phyloP scores from a whole-genome alignment of 1,284 basidiomycete genomes.

The Irpex lacteus region DNA sequence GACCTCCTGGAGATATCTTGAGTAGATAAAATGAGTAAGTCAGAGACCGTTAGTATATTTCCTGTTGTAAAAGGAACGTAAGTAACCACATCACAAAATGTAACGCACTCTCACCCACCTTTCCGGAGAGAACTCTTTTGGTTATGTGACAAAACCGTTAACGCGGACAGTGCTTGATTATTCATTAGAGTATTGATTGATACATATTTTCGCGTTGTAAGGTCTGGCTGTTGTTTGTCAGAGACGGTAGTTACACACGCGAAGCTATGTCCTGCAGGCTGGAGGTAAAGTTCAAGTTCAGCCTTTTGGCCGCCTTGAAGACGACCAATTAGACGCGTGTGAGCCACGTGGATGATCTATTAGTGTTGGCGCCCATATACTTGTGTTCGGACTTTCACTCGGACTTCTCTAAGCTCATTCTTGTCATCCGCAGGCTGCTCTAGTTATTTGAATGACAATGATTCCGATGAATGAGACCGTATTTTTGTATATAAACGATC shows the following conservation, averaged over 20 bases:
- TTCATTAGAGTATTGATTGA: background rate
- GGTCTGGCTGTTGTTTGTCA: background rate
- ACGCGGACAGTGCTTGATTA: background rate
- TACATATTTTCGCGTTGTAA: background rate
- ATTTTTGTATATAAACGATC: no score
- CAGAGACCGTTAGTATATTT: slow-evolving; percentile 35
- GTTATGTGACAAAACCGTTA: background rate
- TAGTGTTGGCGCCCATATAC: background rate
- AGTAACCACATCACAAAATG: background rate
- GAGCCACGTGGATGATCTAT: background rate
- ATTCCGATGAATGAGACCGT: no score
- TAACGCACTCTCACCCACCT: background rate
- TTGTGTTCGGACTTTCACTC: background rate
- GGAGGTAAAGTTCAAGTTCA: no score
- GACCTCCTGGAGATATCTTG: slow-evolving; percentile 55
- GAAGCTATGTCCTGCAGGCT: no score
- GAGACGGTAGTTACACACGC: background rate
- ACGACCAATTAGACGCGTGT: background rate
- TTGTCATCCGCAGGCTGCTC: background rate
- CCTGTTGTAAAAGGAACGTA: slow-evolving; percentile 11
- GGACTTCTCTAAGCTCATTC: background rate
- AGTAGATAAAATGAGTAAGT: slow-evolving; percentile 47
- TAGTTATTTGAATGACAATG: no score
- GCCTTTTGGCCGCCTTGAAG: no score
- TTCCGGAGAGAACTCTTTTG: background rate